A percentile compares a stretch with the other conserved stretches of the same genome.
These are phyloP conservation scores for Pilasporangium apinafurcum DNA, from an alignment of 352 stramenopile genomes.

Conservation along the genomic window DNA sequence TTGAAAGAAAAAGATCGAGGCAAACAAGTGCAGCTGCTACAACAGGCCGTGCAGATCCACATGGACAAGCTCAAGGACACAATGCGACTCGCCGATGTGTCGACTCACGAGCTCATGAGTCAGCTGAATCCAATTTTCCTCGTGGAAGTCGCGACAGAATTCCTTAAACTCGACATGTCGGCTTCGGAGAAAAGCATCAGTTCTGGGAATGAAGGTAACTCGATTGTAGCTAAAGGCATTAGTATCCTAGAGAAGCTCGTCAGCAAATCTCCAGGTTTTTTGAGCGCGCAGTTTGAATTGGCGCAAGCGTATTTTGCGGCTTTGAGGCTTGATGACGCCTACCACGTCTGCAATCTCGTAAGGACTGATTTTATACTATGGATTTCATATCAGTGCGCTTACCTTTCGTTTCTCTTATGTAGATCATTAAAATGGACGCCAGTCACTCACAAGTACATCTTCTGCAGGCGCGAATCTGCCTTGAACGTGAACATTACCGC, in stretches of 20 bases:
- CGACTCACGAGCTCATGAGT: constrained; percentile 69
- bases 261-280: constrained; percentile 73
- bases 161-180: constrained; percentile 40
- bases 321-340: constrained; percentile 70
- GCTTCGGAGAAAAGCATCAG: too few species aligned
- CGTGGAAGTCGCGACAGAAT: constrained; percentile 82
- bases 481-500: constrained; percentile 73
- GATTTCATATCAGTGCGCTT: background rate
- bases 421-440: constrained; percentile 76
- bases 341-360: constrained; percentile 59
- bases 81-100: constrained; percentile 54
- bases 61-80: constrained; percentile 73
- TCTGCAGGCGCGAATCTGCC: constrained; percentile 72
- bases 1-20: constrained; percentile 60
- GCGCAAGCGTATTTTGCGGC: constrained; percentile 74
- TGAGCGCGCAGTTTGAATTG: constrained; percentile 79
- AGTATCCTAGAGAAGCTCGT: constrained; percentile 82
- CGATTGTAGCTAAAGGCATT: constrained; percentile 42
- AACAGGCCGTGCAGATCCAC: constrained; percentile 74
- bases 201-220: too few species aligned
- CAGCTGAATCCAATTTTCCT: constrained; percentile 86
- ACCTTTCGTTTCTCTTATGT: background rate
- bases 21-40: constrained; percentile 67
- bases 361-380: constrained; percentile 1
- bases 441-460: constrained; percentile 72